Evolutionary conservation across 2,329 filamentous ascomycete species (phyloP), one percentile per base, ranked within the genome.

Genomic region (Pestalotiopsis sp.): DNA sequence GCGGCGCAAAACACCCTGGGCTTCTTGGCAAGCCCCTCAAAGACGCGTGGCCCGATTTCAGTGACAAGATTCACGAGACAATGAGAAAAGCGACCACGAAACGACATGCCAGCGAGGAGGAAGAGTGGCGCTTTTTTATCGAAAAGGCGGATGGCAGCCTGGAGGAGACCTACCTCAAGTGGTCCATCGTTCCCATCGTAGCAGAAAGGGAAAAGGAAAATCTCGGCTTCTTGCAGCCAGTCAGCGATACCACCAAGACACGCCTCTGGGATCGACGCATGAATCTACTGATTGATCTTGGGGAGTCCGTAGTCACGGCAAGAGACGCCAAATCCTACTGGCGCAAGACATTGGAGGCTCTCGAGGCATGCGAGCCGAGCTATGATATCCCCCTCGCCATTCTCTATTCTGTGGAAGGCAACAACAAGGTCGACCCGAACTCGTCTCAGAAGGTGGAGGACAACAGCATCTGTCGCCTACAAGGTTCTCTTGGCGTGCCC

Each of bases 1-100:
- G 88, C 63, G 89, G 89, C 13, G 83, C 88, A 66, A 89, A 89
- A 68, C 90, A 92, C 73, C 90, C 90, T 1, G 73, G 73, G 2
- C 77, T 92, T 11, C 85, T 92, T 77, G 91, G 91, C 1, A 85
- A 86, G 73, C 83, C 83, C 30, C 78, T 91, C 68, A 81, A 82
- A 30, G 83, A 88, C 52, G 85, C 87, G 3, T 92, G 89, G 89
- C 80, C 82, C 3, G 89, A 91, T 69, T 76, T 76, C 11, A 77
- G 76, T 61, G 69, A 73, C 39, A 74, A 73, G 58, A 72, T 85
- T 20, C 80, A 79, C 68, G 74, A 78, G 26, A 77, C 77, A 5
- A 81, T 85, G 79, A 68, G 75, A 38, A 75, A 74, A 67, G 78
- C 75, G 69, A 69, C 75, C 17, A 68, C 75, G 66, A 77, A 78